These are phyloP conservation scores for Glycyrrhiza uralensis DNA, from an alignment of 306 rosid genomes.

Conservation along the genomic window DNA sequence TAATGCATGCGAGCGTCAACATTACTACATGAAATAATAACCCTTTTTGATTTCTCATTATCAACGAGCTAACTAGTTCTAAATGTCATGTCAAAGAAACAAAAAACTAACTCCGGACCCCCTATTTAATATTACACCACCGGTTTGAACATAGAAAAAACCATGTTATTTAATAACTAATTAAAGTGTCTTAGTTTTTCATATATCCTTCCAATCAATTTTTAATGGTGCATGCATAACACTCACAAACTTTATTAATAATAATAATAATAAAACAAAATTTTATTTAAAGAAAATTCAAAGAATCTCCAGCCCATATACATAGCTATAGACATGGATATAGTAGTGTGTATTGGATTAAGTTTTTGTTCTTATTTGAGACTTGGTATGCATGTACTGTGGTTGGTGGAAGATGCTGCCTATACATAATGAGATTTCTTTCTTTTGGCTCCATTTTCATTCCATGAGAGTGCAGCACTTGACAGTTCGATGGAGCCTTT, in stretches of 20 bases:
- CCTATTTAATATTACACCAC: conserved; percentile 1
- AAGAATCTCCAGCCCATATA: neutral
- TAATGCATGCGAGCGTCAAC: conserved; percentile 51
- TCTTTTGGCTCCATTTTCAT: conserved; percentile 31
- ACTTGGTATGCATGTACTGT: conserved; percentile 3
- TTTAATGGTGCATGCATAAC: conserved; percentile 47
- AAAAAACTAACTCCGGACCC: neutral
- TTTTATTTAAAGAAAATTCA: neutral
- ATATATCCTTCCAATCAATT: neutral
- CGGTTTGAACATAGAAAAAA: neutral
- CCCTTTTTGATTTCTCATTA: conserved; percentile 30
- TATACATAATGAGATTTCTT: conserved; percentile 39
- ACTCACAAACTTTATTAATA: conserved; percentile 25
- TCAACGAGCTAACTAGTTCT: conserved; percentile 11
- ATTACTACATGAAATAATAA: conserved; percentile 43
- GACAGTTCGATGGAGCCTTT: conserved; percentile 51
- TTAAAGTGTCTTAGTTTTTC: neutral
- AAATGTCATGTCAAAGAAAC: conserved; percentile 14
- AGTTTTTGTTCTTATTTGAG: conserved; percentile 30
- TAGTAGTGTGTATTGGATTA: neutral
- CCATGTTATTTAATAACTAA: neutral
- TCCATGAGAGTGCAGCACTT: conserved; percentile 53
- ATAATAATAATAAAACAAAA: too few relatives aligned
- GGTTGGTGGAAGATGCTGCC: conserved; percentile 35
- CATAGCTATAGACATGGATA: neutral